Conservation (phyloP, 805 yeast genomes). For the Lipomyces sp. region DNA sequence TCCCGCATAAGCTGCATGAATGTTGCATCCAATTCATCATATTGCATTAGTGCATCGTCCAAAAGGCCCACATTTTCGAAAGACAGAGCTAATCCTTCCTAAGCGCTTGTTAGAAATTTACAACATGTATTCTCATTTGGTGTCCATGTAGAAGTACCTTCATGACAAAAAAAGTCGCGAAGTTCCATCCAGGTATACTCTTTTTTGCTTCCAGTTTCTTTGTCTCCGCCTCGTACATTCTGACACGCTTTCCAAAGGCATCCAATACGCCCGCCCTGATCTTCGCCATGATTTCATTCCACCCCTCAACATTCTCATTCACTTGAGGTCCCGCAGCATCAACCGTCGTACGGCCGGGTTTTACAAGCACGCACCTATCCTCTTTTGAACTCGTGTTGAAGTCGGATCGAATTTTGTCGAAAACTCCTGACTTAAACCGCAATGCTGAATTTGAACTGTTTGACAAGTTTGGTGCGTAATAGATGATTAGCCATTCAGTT, state of each 20-base stretch:
- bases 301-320: conserved; percentile 55
- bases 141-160: conserved; percentile 39
- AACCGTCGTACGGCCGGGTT: conserved; percentile 28
- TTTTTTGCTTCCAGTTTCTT: conserved; percentile 48
- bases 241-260: conserved; percentile 58
- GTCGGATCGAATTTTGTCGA: conserved; percentile 61
- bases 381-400: conserved; percentile 50
- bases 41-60: conserved; percentile 64
- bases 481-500: conserved; percentile 67
- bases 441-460: conserved; percentile 42
- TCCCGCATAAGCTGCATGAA: conserved; percentile 41
- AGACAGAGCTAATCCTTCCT: conserved; percentile 57
- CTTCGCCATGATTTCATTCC: conserved; percentile 53
- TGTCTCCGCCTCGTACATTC: conserved; percentile 49
- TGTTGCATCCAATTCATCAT: conserved; percentile 52
- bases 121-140: background rate
- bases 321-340: conserved; percentile 29
- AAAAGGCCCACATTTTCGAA: conserved; percentile 60
- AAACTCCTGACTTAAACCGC: conserved; percentile 54
- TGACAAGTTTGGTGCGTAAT: conserved; percentile 52
- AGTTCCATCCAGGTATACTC: conserved; percentile 52
- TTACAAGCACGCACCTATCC: conserved; percentile 46
- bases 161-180: conserved; percentile 51
- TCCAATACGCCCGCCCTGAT: conserved; percentile 57
- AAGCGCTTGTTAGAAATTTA: background rate